phyloP scores from a whole-genome alignment of 129 eudicot species.

The Solidago caesia region DNA sequence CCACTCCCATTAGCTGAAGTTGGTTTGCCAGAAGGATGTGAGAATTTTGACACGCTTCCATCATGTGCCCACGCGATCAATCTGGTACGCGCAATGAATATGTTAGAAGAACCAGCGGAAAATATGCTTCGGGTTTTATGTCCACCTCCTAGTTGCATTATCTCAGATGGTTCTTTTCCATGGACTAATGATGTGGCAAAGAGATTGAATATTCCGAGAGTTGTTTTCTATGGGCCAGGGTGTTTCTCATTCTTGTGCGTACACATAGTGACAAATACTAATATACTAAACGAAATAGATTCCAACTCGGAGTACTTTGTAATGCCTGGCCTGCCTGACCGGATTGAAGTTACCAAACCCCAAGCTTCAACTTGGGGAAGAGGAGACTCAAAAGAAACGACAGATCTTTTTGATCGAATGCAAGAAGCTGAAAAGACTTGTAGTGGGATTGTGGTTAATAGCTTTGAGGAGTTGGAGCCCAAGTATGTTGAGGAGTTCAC shows the following conservation, averaged over 20 bases:
- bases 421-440: slow-evolving; percentile 17
- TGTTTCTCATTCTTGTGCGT: neutral
- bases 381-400: neutral
- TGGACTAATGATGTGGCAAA: slow-evolving; percentile 13
- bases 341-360: slow-evolving; percentile 18
- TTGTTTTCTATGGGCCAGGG: slow-evolving; percentile 15
- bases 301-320: slow-evolving; percentile 13
- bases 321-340: slow-evolving; percentile 9
- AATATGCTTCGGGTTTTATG: neutral
- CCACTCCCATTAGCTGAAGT: slow-evolving; percentile 6
- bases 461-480: slow-evolving; percentile 49
- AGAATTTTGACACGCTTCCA: slow-evolving; percentile 16
- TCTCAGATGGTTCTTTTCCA: slow-evolving; percentile 8
- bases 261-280: slow-evolving; percentile 1
- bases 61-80: neutral
- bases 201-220: slow-evolving; percentile 2
- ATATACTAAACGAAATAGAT: neutral
- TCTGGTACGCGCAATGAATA: neutral
- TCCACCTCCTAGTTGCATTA: slow-evolving; percentile 11
- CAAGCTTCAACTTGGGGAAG: slow-evolving; percentile 23
- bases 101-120: slow-evolving; percentile 18
- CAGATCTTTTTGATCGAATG: slow-evolving; percentile 7
- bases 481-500: slow-evolving; percentile 34
- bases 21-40: slow-evolving; percentile 24
- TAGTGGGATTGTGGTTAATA: slow-evolving; percentile 43